Conservation (phyloP, 2,329 filamentous ascomycete species). For the Trichophyton mentagrophytes region DNA sequence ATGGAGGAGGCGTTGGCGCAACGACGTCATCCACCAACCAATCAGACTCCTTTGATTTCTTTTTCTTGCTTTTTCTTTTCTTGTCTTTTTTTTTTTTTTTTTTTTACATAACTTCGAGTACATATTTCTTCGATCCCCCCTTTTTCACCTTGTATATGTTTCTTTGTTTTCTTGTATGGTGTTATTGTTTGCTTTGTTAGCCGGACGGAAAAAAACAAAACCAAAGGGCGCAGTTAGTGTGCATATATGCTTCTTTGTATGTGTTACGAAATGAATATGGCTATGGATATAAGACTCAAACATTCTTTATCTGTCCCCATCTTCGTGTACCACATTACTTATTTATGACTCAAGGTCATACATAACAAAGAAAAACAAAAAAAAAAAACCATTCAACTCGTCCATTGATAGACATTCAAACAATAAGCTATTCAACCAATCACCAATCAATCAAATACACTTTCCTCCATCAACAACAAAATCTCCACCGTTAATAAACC, state of each 20-base stretch:
- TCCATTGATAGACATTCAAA: neutral
- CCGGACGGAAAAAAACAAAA: neutral
- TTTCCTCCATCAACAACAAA: slow-evolving; percentile 51
- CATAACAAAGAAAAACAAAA: neutral
- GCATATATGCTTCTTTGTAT: neutral
- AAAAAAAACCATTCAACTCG: neutral
- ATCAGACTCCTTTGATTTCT: neutral
- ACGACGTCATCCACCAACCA: neutral
- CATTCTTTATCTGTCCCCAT: neutral
- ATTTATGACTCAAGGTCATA: neutral
- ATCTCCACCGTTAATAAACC: slow-evolving; percentile 60
- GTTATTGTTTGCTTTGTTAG: neutral
- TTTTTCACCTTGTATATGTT: neutral
- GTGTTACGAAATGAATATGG: slow-evolving; percentile 3
- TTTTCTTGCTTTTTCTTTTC: neutral
- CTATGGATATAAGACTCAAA: neutral
- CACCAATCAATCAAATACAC: slow-evolving; percentile 20
- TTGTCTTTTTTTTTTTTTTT: too few relatives aligned
- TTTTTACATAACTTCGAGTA: neutral
- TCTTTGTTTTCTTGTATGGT: neutral
- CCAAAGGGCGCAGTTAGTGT: slow-evolving; percentile 1
- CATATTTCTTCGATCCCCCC: neutral
- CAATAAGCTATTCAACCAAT: neutral
- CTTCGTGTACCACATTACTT: neutral
- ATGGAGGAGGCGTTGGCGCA: neutral